A percentile compares a stretch with the other conserved stretches of the same genome.
phyloP scores from a whole-genome alignment of 2,329 filamentous ascomycete species.

The Gnomoniopsis smithogilvyi region DNA sequence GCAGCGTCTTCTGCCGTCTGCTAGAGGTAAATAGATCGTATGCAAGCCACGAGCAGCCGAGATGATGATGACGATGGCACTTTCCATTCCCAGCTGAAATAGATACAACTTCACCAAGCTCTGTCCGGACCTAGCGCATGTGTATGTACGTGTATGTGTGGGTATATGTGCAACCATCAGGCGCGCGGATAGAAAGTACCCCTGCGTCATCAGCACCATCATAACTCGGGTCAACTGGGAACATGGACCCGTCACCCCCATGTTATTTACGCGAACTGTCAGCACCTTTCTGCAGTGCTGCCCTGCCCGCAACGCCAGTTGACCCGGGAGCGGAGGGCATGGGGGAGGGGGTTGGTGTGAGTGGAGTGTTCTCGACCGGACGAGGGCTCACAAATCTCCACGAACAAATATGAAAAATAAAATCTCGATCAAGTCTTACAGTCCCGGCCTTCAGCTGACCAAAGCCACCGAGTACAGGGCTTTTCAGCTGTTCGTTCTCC shows the following conservation, averaged over 20 bases:
- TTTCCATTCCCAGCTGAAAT: not conserved
- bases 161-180: not conserved
- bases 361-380: too few relatives aligned
- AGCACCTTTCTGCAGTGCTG: too few relatives aligned
- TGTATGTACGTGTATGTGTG: not conserved
- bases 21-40: not conserved
- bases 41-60: not conserved
- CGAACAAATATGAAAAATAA: too few relatives aligned
- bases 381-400: too few relatives aligned
- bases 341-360: too few relatives aligned
- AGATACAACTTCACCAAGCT: not conserved
- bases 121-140: not conserved
- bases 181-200: not conserved
- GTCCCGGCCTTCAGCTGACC: not conserved
- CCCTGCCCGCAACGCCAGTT: too few relatives aligned
- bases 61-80: not conserved
- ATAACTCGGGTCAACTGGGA: not conserved
- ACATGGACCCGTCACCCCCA: not conserved
- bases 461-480: not conserved
- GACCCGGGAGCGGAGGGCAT: too few relatives aligned
- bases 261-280: too few relatives aligned
- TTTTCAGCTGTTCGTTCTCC: not conserved
- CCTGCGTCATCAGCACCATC: not conserved
- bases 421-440: too few relatives aligned
- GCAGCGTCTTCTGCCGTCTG: not conserved